Evolutionary conservation across 2,329 filamentous ascomycete species (phyloP).

Genomic region (Fusarium odoratissimum): DNA sequence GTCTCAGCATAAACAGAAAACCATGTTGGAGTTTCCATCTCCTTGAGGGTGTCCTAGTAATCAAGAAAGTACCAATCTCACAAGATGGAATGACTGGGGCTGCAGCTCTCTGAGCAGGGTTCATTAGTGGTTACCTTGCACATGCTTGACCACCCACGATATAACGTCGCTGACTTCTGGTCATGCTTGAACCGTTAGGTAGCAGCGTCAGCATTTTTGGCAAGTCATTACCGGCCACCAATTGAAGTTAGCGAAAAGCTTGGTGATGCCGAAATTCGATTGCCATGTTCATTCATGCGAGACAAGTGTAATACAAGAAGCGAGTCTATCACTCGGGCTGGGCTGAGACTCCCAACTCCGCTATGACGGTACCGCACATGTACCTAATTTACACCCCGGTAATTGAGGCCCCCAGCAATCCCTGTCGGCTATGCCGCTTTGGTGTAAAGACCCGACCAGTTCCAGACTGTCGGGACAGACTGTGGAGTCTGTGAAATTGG

Average conservation of each 20-base stretch:
- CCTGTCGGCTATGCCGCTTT: constrained; percentile 41
- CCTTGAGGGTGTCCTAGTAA: neutral
- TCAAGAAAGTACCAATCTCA: constrained; percentile 1
- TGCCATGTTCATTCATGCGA: constrained; percentile 28
- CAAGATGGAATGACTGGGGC: neutral
- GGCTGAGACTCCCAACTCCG: constrained; percentile 9
- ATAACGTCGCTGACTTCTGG: neutral
- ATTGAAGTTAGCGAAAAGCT: neutral
- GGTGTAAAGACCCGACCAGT: constrained; percentile 37
- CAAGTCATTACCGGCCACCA: neutral
- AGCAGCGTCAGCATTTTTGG: neutral
- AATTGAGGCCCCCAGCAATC: constrained; percentile 43
- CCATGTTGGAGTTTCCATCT: neutral
- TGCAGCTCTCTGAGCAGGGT: neutral
- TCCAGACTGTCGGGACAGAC: constrained; percentile 44
- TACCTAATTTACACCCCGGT: constrained; percentile 30
- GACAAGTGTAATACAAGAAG: constrained; percentile 6
- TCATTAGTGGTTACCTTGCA: neutral
- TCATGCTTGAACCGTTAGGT: neutral
- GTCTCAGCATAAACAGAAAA: neutral
- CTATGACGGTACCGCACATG: constrained; percentile 10
- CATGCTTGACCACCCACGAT: neutral
- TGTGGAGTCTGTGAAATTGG: constrained; percentile 42
- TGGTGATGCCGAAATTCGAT: constrained; percentile 24
- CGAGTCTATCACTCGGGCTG: constrained; percentile 3